Evolutionary conservation across 2,329 filamentous ascomycete genomes (phyloP), one percentile per base, ranked within the genome.

Genomic region (Phoma herbarum): DNA sequence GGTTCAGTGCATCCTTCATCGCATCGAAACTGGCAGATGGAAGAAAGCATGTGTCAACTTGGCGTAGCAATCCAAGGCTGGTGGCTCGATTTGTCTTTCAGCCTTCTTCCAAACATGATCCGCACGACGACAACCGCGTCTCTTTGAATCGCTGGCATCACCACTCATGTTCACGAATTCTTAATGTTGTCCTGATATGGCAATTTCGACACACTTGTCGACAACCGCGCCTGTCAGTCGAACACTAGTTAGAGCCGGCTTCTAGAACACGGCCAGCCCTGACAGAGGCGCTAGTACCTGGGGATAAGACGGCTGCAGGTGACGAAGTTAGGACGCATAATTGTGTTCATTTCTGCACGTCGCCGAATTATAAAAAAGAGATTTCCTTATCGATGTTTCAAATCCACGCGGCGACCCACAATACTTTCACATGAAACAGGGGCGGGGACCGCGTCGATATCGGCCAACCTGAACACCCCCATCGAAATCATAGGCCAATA

Each of bases 351-450:
- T 54, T 51, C 41, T 51, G 50, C 50, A 54, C 20, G 16, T 51
- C 45, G 56, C 56, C 56, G 56, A 59, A 59, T 59, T 50, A 59
- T 41, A 54, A 5, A 41, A 54, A 45, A 54, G 50, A 54, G 33
- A 59, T 51, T 59, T 59, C 16, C 56, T 59, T 54, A 51, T 54
- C 56, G 26, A 26, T 7, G 56, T 59, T 59, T 59, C 51, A 54
- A 22, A 28, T 16, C 50, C 45, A 45, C 46, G 56, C 45, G 22
- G 20, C 46, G 51, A 42, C 50, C 51, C 56, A 50, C 50, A 45
- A 29, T 45, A 50, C 33, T 14, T 35, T 50, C 50, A 49, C 56
- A 53, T 59, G 56, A 59, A 59, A 59, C 56, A 59, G 56, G 56
- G 56, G 56, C 56, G 23, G 28, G 28, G 28, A 37, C 49, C 25